Percentiles rank a stretch among this genome's conserved stretches.
These are phyloP conservation scores for Fusarium poae DNA, from an alignment of 2,329 filamentous ascomycete species.

Conservation along the genomic window DNA sequence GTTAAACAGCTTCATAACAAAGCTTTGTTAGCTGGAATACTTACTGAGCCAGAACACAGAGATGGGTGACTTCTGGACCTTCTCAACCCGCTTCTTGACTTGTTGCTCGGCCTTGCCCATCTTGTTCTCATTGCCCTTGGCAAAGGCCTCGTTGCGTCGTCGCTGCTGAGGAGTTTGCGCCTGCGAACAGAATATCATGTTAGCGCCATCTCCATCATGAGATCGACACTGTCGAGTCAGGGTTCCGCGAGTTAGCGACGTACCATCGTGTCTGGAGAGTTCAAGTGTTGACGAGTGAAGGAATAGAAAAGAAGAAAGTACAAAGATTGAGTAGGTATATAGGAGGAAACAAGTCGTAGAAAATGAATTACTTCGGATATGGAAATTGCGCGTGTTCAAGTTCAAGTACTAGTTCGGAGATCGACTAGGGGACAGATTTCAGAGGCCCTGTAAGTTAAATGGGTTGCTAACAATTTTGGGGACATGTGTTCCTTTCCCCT, in stretches of 20 bases:
- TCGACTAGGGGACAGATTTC: constrained; percentile 50
- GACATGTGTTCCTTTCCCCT: constrained; percentile 52
- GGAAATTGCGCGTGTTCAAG: constrained; percentile 30
- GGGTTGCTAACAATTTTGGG: constrained; percentile 46
- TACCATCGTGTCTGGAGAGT: constrained; percentile 33
- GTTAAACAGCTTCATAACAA: neutral
- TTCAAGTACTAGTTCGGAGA: constrained; percentile 34
- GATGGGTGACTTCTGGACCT: constrained; percentile 70
- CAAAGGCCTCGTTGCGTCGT: constrained; percentile 83
- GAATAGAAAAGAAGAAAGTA: neutral
- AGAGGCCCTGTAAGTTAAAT: constrained; percentile 33
- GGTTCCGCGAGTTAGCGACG: constrained; percentile 7
- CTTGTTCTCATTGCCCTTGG: constrained; percentile 77
- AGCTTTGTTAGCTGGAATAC: constrained; percentile 41
- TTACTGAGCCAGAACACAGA: constrained; percentile 74
- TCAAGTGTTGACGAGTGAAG: neutral
- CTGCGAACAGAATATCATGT: constrained; percentile 57
- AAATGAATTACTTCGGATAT: constrained; percentile 10
- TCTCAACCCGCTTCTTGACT: constrained; percentile 71
- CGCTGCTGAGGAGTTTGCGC: constrained; percentile 89
- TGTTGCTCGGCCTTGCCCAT: constrained; percentile 79
- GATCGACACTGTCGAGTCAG: constrained; percentile 24
- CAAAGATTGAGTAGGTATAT: constrained; percentile 4
- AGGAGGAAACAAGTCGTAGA: constrained; percentile 11
- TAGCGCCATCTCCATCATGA: constrained; percentile 41